Evolutionary conservation across 164 flowering plant genomes (phyloP), one percentile per base, ranked within the genome.

Genomic region (Hamamelis virginiana): DNA sequence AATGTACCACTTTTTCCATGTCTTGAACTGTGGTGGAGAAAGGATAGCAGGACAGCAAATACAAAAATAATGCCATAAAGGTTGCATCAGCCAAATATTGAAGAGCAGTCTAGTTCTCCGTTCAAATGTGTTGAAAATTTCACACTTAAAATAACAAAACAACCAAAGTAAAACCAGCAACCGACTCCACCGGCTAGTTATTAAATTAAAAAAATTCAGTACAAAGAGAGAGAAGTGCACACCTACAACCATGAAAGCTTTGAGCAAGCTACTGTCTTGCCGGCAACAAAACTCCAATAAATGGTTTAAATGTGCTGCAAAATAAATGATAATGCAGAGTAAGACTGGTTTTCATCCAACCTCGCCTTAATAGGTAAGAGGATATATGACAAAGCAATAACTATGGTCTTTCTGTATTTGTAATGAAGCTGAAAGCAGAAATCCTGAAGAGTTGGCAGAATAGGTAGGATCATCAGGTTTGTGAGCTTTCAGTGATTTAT

Each of bases 301-400:
- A 79, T 92, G 97, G 73, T 90, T 90, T 73, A 94, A 74, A 81
- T 94, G 98, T 45, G 98, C 98, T 92, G 88, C 80, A 81, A 72
- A 56, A 67, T 25, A 53, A 21, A 72, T 12, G 33, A 52, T 3
- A 23, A 68, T 44, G 9, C 9, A 57, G 19, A 19, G 27, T 64
- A 47, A 58, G 59, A 59, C 33, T 57, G 22, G 0, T 59, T 13
- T 14, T 12, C 9, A 33, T 14, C 47, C 41, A 48, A 25, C 6
- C 21, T 57, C 64, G 18, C 9, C 70, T 28, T 27, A 43, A 16
- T 14, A 25, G 38, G 12, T 12, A 57, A 57, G 11, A 25, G 25
- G 0, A 57, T 21, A n/a, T 9, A 46, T n/a, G n/a, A n/a, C n/a
- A n/a, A n/a, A n/a, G n/a, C n/a, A 8, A 28, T 9, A 48, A 52